Conservation (phyloP, 2,329 filamentous ascomycete genomes). For the Leptographium wingfieldii region DNA sequence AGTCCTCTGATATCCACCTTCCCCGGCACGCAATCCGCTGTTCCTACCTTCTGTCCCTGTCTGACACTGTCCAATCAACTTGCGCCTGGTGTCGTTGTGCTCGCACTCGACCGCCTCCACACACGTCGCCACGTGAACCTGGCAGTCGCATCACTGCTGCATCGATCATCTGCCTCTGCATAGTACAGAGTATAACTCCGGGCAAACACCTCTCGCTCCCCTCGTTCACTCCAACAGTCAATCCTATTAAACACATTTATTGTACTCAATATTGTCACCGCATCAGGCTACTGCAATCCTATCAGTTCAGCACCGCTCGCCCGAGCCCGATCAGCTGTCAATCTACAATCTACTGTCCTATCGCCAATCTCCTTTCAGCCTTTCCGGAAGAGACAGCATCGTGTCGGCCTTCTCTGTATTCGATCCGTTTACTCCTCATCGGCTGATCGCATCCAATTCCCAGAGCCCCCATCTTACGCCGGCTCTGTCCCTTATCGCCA, state of each 20-base stretch:
- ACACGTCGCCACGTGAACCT: neutral
- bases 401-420: neutral
- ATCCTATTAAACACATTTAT: neutral
- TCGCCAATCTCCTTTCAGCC: neutral
- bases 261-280: neutral
- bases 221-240: neutral
- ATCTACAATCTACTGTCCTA: no score
- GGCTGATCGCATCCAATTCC: neutral
- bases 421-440: neutral
- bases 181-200: neutral
- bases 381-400: neutral
- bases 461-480: neutral
- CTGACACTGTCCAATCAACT: neutral
- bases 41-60: neutral
- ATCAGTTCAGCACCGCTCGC: no score
- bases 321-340: no score
- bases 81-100: neutral
- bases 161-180: neutral
- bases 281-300: neutral
- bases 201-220: neutral
- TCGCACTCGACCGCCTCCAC: neutral
- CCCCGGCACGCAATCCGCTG: neutral
- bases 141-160: neutral
- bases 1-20: neutral
- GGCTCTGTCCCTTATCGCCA: neutral